A percentile compares a stretch with the other conserved stretches of the same genome.
phyloP scores from a whole-genome alignment of 2,329 filamentous ascomycete genomes.

The Venturia effusa region DNA sequence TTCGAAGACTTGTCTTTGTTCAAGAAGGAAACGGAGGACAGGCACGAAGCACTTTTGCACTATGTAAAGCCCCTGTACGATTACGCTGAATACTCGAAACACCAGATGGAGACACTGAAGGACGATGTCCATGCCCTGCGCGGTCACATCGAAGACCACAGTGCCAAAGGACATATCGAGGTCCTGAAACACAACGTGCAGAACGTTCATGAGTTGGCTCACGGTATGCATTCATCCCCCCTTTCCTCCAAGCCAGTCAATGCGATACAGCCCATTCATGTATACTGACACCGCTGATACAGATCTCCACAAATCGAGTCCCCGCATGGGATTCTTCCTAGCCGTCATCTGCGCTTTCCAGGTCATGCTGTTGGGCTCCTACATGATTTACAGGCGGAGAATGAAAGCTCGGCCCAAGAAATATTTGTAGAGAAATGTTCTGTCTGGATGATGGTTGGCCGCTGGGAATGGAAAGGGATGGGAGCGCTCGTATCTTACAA shows the following conservation, averaged over 20 bases:
- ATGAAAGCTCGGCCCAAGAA: slow-evolving; percentile 76
- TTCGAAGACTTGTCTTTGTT: slow-evolving; percentile 46
- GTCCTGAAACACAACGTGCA: neutral
- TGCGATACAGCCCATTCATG: too few species aligned
- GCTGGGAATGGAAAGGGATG: too few species aligned
- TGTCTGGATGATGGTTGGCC: too few species aligned
- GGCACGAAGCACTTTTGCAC: slow-evolving; percentile 42
- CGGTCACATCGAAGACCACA: neutral
- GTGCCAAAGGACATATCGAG: neutral
- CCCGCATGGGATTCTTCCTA: slow-evolving; percentile 50
- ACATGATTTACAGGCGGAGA: slow-evolving; percentile 70
- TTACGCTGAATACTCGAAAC: slow-evolving; percentile 1
- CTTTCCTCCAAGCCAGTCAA: neutral
- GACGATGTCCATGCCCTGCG: neutral
- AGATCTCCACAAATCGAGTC: slow-evolving; percentile 19
- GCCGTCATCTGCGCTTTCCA: slow-evolving; percentile 67
- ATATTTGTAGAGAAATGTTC: slow-evolving; percentile 50
- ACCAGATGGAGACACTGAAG: neutral
- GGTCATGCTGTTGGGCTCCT: slow-evolving; percentile 55
- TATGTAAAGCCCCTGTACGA: slow-evolving; percentile 2
- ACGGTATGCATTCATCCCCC: neutral
- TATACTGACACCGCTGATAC: neutral
- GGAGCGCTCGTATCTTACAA: too few species aligned
- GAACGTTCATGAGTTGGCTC: neutral
- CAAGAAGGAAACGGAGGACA: slow-evolving; percentile 42